These are phyloP conservation scores for Oxyria digyna DNA, from an alignment of 148 eudicot species.

Conservation along the genomic window DNA sequence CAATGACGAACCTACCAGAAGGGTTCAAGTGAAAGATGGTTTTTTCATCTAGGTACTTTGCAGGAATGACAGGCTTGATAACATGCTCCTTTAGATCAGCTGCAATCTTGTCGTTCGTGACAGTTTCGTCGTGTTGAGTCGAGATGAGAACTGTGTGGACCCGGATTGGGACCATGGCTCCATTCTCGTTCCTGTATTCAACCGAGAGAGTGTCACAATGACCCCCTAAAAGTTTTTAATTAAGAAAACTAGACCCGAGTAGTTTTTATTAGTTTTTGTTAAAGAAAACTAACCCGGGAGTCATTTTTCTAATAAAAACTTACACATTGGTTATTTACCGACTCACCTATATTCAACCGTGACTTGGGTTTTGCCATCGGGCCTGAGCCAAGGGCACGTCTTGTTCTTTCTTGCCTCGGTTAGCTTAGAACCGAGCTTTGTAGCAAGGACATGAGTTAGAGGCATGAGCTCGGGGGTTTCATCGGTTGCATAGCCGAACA, in stretches of 20 bases:
- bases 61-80: constrained; percentile 17
- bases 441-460: constrained; percentile 21
- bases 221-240: too few relatives aligned
- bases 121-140: constrained; percentile 14
- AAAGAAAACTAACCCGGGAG: too few relatives aligned
- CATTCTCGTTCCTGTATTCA: constrained; percentile 13
- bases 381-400: constrained; percentile 20
- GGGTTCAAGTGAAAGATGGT: constrained; percentile 19
- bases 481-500: constrained; percentile 18
- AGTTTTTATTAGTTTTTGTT: too few relatives aligned
- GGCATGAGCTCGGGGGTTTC: constrained; percentile 19
- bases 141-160: constrained; percentile 20
- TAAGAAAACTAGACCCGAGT: too few relatives aligned
- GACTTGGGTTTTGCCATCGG: constrained; percentile 19
- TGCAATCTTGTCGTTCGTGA: constrained; percentile 11
- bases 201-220: too few relatives aligned
- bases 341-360: constrained; percentile 14
- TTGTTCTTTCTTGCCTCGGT: constrained; percentile 20
- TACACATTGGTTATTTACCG: too few relatives aligned
- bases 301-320: too few relatives aligned
- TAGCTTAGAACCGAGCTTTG: constrained; percentile 19
- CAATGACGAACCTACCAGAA: constrained; percentile 17
- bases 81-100: constrained; percentile 13
- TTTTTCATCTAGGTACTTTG: constrained; percentile 15
- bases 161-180: constrained; percentile 20